Conservation (phyloP, 805 yeast genomes). For the Phaffomyces thermotolerans region DNA sequence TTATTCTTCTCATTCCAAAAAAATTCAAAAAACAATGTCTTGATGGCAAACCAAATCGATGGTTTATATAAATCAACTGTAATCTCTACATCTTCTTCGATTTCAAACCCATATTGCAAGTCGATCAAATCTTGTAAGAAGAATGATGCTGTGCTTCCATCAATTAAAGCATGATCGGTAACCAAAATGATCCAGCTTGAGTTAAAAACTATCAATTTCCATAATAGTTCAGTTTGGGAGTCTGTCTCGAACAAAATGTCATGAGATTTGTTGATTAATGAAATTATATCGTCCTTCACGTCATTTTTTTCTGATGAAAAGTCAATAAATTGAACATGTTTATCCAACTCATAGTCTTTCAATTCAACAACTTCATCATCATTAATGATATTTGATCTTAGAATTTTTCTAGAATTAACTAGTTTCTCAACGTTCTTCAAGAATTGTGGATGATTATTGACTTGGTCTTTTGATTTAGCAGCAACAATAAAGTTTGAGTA, state of each 20-base stretch:
- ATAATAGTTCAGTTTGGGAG: background rate
- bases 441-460: background rate
- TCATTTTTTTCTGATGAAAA: no score
- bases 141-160: slow-evolving; percentile 4
- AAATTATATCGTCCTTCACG: background rate
- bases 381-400: slow-evolving; percentile 3
- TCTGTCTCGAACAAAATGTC: slow-evolving; percentile 1
- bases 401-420: background rate
- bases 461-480: background rate
- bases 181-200: slow-evolving; percentile 4
- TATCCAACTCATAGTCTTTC: background rate
- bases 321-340: background rate
- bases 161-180: slow-evolving; percentile 3
- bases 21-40: background rate
- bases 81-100: slow-evolving; percentile 4
- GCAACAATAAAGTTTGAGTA: slow-evolving; percentile 8
- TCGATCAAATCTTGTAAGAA: slow-evolving; percentile 4
- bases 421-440: background rate
- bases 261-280: background rate
- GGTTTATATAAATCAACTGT: slow-evolving; percentile 1
- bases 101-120: background rate
- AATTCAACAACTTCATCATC: background rate
- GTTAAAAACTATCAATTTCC: slow-evolving; percentile 4
- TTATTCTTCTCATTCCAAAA: background rate
- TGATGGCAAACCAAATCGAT: slow-evolving; percentile 1